Percentiles rank a stretch among this genome's conserved stretches.
These are phyloP conservation scores for Syzygium grande DNA, from an alignment of 345 rosid genomes.

Conservation along the genomic window DNA sequence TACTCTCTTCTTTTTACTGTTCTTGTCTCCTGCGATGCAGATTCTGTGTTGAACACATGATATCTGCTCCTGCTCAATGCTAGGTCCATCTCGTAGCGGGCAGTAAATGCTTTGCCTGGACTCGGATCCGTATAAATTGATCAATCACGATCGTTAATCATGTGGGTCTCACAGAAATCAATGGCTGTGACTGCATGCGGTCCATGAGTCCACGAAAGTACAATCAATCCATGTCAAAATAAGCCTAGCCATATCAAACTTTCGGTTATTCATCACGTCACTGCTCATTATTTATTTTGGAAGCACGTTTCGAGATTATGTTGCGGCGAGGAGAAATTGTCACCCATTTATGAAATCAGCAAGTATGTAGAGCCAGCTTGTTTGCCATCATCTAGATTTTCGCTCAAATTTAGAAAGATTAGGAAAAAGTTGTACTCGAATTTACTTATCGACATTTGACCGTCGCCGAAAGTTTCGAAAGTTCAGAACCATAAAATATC, in stretches of 20 bases:
- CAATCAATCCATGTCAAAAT: not conserved
- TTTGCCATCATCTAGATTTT: not conserved
- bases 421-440: not conserved
- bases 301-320: not conserved
- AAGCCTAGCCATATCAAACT: not conserved
- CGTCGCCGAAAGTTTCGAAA: no score
- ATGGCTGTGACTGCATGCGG: rapidly evolving
- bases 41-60: not conserved
- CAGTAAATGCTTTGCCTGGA: not conserved
- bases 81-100: no score
- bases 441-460: not conserved
- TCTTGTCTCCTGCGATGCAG: not conserved
- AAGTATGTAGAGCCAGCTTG: not conserved
- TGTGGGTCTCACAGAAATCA: not conserved
- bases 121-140: not conserved
- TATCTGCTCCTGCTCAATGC: not conserved
- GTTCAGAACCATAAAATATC: no score
- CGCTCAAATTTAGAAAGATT: not conserved
- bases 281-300: not conserved
- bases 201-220: rapidly evolving
- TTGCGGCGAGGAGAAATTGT: not conserved
- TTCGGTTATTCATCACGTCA: not conserved
- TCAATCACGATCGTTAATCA: not conserved
- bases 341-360: not conserved
- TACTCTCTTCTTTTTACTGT: not conserved